Base-by-base conservation (phyloP, 805 yeast species). In the Wickerhamiella cacticola region DNA sequence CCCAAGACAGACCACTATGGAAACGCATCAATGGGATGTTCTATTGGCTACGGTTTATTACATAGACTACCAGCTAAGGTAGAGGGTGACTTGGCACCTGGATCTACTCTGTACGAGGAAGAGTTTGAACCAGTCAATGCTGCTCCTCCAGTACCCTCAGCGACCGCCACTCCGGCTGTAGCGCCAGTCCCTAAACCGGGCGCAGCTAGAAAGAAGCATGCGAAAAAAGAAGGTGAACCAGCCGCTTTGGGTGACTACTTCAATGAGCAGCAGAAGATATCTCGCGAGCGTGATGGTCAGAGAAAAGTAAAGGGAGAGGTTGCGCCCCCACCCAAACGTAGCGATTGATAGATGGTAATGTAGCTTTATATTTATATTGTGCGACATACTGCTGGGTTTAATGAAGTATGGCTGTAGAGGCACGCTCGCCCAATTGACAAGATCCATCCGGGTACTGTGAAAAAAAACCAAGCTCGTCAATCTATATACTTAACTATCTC, bases 21-120 rank as follows among this genome's bases (percentile, higher is more conserved):
- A 13, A 73, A 69, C 53, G 95, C 95, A 1, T 68, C 86, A 31
- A 66, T 89, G 31, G 98, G 98, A 1, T 87, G 96, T 65, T 94
- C 88, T 54, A 94, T 89, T 16, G 97, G 96, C 0, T 88, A 87
- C 58, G 98, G 98, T 0, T 71, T 82, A 45, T 67, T 89, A 45
- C 97, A 89, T 60, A 68, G 92, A 51, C 65, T 84, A n/a, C 96
- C 97, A 1, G 76, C 78, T 50, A 81, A 77, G 4, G 59, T 35
- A 8, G 29, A 18, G n/a, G 25, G 42, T 4, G 45, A 24, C 25
- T 16, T 35, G 18, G 46, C 58, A 3, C 57, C 59, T 5, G 59
- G 59, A 4, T 29, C 51, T 12, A 54, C 56, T 21, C 46, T 56
- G 26, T 56, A 46, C 38, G 58, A 55, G 39, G 58, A 46, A 9